phyloP scores from a whole-genome alignment of 495 filamentous ascomycete genomes.

The Podospora appendiculata region DNA sequence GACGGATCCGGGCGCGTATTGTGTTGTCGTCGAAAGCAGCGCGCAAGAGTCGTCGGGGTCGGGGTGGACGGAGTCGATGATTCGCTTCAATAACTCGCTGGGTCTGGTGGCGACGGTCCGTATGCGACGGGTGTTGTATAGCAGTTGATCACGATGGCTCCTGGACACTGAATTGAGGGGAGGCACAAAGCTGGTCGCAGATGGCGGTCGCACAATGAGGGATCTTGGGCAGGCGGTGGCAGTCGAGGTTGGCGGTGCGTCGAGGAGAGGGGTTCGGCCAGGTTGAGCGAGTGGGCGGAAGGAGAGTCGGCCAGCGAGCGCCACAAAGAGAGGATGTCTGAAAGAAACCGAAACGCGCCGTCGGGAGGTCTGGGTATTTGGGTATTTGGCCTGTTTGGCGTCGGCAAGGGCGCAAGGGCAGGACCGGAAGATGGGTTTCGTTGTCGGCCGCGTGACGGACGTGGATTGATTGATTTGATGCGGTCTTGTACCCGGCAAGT shows the following conservation, averaged over 20 bases:
- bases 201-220: not conserved
- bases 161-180: not conserved
- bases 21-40: no score
- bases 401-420: no score
- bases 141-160: not conserved
- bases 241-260: not conserved
- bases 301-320: slow-evolving; percentile 4
- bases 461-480: no score
- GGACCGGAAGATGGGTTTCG: not conserved
- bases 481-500: no score
- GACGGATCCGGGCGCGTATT: no score
- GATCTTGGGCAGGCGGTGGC: not conserved
- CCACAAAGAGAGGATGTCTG: slow-evolving; percentile 8
- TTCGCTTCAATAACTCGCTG: no score
- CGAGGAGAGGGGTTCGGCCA: not conserved
- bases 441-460: not conserved
- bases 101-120: no score
- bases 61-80: no score
- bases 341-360: not conserved
- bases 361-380: not conserved
- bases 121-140: not conserved
- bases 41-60: no score
- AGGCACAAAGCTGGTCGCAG: not conserved
- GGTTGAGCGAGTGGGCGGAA: not conserved
- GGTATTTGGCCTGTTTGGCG: no score